Evolutionary conservation across 352 stramenopile species (phyloP).

Genomic region (Plasmopara muralis): DNA sequence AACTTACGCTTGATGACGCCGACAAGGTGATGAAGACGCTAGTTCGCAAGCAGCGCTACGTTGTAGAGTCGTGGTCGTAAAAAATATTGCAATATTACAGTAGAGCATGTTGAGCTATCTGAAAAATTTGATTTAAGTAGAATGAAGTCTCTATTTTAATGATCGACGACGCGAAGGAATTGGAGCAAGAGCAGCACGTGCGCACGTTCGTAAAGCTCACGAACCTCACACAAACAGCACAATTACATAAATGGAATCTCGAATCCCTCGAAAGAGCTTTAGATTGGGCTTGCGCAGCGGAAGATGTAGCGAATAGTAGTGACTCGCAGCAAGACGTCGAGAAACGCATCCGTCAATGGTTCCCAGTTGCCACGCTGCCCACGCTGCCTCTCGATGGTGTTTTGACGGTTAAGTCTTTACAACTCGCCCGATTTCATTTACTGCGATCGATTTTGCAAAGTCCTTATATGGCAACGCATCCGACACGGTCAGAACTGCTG

Average conservation of each 20-base stretch:
- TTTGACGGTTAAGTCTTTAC: conserved; percentile 10
- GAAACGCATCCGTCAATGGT: conserved; percentile 22
- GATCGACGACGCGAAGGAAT: conserved; percentile 4
- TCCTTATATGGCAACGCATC: conserved; percentile 38
- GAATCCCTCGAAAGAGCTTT: conserved; percentile 38
- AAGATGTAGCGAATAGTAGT: conserved; percentile 16
- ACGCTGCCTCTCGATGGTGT: conserved; percentile 21
- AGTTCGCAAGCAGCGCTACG: conserved; percentile 70
- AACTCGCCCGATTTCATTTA: conserved; percentile 28
- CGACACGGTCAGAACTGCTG: conserved; percentile 37
- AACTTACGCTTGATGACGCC: conserved; percentile 55
- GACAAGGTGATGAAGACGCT: conserved; percentile 72
- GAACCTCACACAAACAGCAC: conserved; percentile 40
- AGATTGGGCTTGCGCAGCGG: conserved; percentile 33
- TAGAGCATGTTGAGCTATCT: not conserved
- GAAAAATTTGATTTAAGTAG: not conserved
- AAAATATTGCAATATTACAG: not conserved
- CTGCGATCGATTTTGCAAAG: conserved; percentile 44
- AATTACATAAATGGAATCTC: conserved; percentile 46
- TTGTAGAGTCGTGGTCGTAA: conserved; percentile 84
- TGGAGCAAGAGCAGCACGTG: conserved; percentile 23
- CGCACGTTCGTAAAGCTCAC: conserved; percentile 39
- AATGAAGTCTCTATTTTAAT: not conserved
- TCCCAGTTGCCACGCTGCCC: conserved; percentile 33
- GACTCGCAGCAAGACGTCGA: conserved; percentile 16